A percentile compares a stretch with the other conserved stretches of the same genome.
Evolutionary conservation across 805 yeast species (phyloP).

Genomic region (Diddensiella transvaalensis): DNA sequence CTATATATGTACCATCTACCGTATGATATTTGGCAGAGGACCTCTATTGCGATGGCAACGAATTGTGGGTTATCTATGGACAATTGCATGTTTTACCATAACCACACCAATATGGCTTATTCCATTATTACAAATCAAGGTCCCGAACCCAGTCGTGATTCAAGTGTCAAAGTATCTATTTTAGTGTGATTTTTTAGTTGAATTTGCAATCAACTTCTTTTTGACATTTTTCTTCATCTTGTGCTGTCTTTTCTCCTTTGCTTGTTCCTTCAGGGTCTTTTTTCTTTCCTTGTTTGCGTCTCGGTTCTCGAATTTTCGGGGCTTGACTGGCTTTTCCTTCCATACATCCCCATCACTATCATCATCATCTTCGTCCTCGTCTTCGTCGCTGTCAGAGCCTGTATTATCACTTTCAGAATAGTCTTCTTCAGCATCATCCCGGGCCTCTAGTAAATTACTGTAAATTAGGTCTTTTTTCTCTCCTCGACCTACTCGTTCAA

Average conservation of each 20-base stretch:
- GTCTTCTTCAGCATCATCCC: constrained; percentile 25
- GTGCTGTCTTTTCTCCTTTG: constrained; percentile 72
- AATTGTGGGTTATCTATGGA: no score
- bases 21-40: no score
- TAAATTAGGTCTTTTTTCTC: constrained; percentile 71
- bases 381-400: constrained; percentile 32
- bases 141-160: no score
- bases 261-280: constrained; percentile 69
- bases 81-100: no score
- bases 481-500: constrained; percentile 68
- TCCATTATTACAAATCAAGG: no score
- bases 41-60: no score
- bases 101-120: no score
- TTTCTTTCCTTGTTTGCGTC: constrained; percentile 73
- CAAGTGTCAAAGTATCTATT: neutral
- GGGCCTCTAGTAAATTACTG: constrained; percentile 28
- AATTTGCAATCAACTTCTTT: constrained; percentile 66
- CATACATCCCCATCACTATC: constrained; percentile 41
- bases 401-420: constrained; percentile 29
- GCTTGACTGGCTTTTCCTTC: constrained; percentile 48
- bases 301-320: constrained; percentile 77
- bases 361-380: constrained; percentile 33
- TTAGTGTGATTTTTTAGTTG: constrained; percentile 24
- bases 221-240: constrained; percentile 81
- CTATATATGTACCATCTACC: no score